A percentile compares a stretch with the other conserved stretches of the same genome.
phyloP scores from a whole-genome alignment of 139 green algal species.

The Coelastrella sp. region DNA sequence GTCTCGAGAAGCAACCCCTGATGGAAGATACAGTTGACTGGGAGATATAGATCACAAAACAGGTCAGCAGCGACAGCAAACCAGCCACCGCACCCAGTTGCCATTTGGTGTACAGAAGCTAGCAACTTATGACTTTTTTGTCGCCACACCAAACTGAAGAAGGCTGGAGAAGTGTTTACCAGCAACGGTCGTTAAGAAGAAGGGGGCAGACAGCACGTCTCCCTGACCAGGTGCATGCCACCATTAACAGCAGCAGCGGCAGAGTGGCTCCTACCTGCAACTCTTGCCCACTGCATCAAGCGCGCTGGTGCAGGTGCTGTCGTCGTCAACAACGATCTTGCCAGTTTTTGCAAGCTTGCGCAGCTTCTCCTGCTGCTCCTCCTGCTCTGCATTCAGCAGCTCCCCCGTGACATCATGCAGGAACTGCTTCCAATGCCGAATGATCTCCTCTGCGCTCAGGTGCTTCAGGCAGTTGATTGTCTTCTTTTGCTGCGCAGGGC shows the following conservation, averaged over 20 bases:
- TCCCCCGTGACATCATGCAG: constrained; percentile 27
- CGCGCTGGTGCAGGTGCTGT: constrained; percentile 7
- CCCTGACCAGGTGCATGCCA: not conserved
- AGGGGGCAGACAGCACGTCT: not conserved
- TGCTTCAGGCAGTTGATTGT: constrained; percentile 32
- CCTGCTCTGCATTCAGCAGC: constrained; percentile 11
- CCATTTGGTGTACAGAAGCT: not conserved
- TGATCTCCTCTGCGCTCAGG: constrained; percentile 22
- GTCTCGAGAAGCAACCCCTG: not conserved
- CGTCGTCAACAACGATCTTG: not conserved
- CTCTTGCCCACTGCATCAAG: not conserved
- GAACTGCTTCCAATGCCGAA: constrained; percentile 38
- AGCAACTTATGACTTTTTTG: not conserved
- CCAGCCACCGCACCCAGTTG: not conserved
- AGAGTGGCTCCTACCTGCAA: not conserved
- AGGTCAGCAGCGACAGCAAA: not conserved
- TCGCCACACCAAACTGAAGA: not conserved
- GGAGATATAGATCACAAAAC: not conserved
- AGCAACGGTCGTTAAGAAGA: not conserved
- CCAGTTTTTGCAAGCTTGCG: not conserved
- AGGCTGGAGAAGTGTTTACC: too few species aligned
- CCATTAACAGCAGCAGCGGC: not conserved
- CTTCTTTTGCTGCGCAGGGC: not conserved
- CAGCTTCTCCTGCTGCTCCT: constrained; percentile 30
- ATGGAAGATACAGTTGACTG: not conserved